Evolutionary conservation across 2,329 filamentous ascomycete species (phyloP), one percentile per base, ranked within the genome.

Genomic region (Alternaria ventricosa): DNA sequence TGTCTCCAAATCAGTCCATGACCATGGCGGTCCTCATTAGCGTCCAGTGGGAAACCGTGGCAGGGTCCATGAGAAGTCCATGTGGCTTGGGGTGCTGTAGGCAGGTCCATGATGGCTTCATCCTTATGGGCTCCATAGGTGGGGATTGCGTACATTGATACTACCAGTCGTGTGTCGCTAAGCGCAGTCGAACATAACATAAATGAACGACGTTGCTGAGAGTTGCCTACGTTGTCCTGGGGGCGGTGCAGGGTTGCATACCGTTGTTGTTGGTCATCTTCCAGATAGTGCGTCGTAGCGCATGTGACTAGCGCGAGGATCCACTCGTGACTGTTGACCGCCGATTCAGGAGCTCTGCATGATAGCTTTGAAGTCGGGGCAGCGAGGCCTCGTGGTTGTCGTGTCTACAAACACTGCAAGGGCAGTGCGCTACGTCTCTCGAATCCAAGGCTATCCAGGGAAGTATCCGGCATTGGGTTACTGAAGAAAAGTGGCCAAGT

Each of bases 331-430:
- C 47, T 51, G 54, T 67, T 71, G 67, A 74, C 69, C 70, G 69
- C 68, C 64, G 64, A 65, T 69, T 72, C 67, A 70, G 70, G 62
- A 73, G 71, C 73, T 71, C 66, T 66, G 60, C 64, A 63, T 69
- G 64, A 67, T 65, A 74, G 69, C 71, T 69, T 68, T 70, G 71
- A 75, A 63, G 50, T 71, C 70, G 73, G 68, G 53, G 63, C 60
- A 65, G 57, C 65, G 65, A 71, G 65, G 63, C 61, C 68, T 69
- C 57, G 65, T 66, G 36, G 50, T 63, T 70, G 71, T 71, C 70
- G 71, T 69, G 49, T 71, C 71, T 77, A 78, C 65, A 68, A 69
- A 64, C 69, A 71, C 71, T 61, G 71, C 69, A 57, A 57, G 70
- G 67, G 69, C 74, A 74, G 68, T 55, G 61, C 47, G 61, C 61